Conservation (phyloP, 306 rosid genomes). For the Lathyrus oleraceus region DNA sequence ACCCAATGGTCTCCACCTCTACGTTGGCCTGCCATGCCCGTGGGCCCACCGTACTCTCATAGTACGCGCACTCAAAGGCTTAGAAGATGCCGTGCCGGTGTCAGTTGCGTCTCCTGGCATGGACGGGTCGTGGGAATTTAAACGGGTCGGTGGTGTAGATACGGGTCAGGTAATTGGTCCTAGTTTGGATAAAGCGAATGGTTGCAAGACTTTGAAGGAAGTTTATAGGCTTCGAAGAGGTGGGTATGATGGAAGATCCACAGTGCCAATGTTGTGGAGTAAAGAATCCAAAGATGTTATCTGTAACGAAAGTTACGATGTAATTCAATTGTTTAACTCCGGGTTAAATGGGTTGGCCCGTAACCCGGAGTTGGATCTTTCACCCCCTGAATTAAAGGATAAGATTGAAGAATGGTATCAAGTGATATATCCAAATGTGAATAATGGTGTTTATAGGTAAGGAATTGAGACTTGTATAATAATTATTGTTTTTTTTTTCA, state of each 20-base stretch:
- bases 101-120: slow-evolving; percentile 71
- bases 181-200: slow-evolving; percentile 61
- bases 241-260: slow-evolving; percentile 74
- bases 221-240: slow-evolving; percentile 63
- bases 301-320: slow-evolving; percentile 86
- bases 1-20: slow-evolving; percentile 54
- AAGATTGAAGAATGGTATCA: slow-evolving; percentile 76
- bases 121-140: slow-evolving; percentile 90
- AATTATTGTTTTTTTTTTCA: too few relatives aligned
- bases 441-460: slow-evolving; percentile 89
- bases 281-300: slow-evolving; percentile 49
- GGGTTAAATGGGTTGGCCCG: slow-evolving; percentile 59
- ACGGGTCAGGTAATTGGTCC: slow-evolving; percentile 39
- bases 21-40: slow-evolving; percentile 86
- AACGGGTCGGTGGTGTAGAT: neutral
- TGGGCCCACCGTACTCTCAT: slow-evolving; percentile 96
- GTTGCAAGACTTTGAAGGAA: slow-evolving; percentile 60
- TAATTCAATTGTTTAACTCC: slow-evolving; percentile 69
- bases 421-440: slow-evolving; percentile 75
- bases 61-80: slow-evolving; percentile 81
- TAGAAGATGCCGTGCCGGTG: slow-evolving; percentile 65
- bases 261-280: slow-evolving; percentile 88
- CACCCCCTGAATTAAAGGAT: slow-evolving; percentile 60
- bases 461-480: neutral
- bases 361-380: slow-evolving; percentile 67